Conservation (phyloP, 148 eudicot species). For the Simmondsia chinensis region DNA sequence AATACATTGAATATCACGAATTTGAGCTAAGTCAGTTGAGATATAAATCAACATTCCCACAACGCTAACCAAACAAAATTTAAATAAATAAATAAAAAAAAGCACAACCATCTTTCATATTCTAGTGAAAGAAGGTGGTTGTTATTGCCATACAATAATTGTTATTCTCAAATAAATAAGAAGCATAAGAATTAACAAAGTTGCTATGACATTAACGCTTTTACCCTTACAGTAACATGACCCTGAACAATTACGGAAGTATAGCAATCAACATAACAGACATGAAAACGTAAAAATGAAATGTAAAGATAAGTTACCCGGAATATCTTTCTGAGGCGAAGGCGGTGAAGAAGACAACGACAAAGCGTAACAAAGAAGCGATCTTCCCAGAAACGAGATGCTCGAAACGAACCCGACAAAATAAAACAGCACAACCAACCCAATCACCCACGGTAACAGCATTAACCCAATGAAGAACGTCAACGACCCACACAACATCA, state of each 20-base stretch:
- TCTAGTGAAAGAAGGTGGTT: too few species aligned
- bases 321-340: slow-evolving; percentile 43
- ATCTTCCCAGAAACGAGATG: slow-evolving; percentile 54
- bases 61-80: too few species aligned
- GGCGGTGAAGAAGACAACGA: slow-evolving; percentile 16
- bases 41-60: too few species aligned
- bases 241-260: neutral
- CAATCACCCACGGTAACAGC: slow-evolving; percentile 95
- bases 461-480: slow-evolving; percentile 89
- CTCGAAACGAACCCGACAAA: slow-evolving; percentile 71
- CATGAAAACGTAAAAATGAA: neutral
- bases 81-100: too few species aligned
- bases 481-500: slow-evolving; percentile 93
- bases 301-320: slow-evolving; percentile 26
- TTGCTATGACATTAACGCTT: neutral
- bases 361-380: slow-evolving; percentile 41
- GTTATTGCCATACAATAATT: too few species aligned
- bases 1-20: too few species aligned
- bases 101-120: too few species aligned
- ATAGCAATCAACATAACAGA: neutral
- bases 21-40: too few species aligned
- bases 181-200: too few species aligned
- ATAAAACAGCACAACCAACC: slow-evolving; percentile 67
- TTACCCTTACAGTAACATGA: neutral
- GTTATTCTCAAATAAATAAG: too few species aligned